phyloP scores from a whole-genome alignment of 805 yeast species.

The Gaillardinia entomophila region DNA sequence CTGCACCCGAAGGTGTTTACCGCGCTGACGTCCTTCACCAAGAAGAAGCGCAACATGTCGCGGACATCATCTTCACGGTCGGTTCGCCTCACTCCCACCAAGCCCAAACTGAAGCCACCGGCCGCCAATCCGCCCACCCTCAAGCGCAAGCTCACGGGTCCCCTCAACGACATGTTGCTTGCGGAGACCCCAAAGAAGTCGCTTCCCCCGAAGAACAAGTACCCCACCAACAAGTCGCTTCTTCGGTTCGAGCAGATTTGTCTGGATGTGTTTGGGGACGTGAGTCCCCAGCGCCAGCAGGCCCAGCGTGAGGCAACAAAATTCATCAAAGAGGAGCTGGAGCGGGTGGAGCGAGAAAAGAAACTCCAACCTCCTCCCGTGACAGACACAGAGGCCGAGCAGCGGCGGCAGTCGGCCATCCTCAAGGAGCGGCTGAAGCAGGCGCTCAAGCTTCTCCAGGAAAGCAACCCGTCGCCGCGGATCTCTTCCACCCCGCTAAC shows the following conservation, averaged over 20 bases:
- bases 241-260: constrained; percentile 25
- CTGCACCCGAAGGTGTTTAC: constrained; percentile 20
- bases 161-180: constrained; percentile 8
- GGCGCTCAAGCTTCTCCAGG: constrained; percentile 18
- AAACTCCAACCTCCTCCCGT: constrained; percentile 5
- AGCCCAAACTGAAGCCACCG: constrained; percentile 11
- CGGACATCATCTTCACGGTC: constrained; percentile 15
- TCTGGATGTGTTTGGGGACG: constrained; percentile 26
- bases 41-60: constrained; percentile 21
- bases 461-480: too few species aligned
- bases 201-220: constrained; percentile 1
- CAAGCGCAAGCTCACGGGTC: constrained; percentile 11
- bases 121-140: constrained; percentile 13
- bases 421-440: constrained; percentile 22
- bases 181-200: constrained; percentile 6
- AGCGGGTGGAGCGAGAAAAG: constrained; percentile 7
- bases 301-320: background rate
- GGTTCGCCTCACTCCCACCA: constrained; percentile 6
- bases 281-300: constrained; percentile 4
- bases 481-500: constrained; percentile 7
- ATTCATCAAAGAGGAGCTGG: background rate
- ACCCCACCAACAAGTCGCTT: constrained; percentile 15
- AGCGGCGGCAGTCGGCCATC: constrained; percentile 13
- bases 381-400: constrained; percentile 9
- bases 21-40: constrained; percentile 35